phyloP scores from a whole-genome alignment of 1,139 yeast genomes.

The Suhomyces kunorum region DNA sequence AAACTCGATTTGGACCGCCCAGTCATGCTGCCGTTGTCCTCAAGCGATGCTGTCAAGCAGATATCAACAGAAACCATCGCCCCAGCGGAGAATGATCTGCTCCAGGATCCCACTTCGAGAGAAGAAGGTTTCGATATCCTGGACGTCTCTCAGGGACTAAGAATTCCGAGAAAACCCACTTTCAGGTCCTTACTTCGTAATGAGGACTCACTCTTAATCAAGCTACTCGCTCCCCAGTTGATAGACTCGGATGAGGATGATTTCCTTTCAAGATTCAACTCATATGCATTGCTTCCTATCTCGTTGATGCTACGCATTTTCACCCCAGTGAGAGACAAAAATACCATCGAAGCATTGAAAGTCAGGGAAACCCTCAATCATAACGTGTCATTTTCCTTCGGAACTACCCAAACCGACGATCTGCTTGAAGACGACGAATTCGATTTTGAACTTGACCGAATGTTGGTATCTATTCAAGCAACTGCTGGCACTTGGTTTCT shows the following conservation, averaged over 20 bases:
- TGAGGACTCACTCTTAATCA: slow-evolving; percentile 4
- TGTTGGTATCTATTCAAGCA: slow-evolving; percentile 23
- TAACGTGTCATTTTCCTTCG: neutral
- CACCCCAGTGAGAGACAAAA: slow-evolving; percentile 46
- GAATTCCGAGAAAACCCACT: neutral
- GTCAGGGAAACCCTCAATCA: slow-evolving; percentile 5
- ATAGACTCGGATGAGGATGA: slow-evolving; percentile 12
- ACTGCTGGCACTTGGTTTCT: slow-evolving; percentile 23
- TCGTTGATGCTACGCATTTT: slow-evolving; percentile 46
- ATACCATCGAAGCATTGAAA: slow-evolving; percentile 11
- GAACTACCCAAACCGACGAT: neutral
- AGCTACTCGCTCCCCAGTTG: slow-evolving; percentile 18
- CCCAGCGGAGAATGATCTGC: neutral
- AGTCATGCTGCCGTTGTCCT: neutral
- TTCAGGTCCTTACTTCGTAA: neutral
- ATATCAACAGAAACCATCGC: neutral
- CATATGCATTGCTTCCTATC: slow-evolving; percentile 44
- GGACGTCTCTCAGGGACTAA: neutral
- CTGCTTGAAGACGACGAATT: slow-evolving; percentile 15
- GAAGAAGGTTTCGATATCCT: too few species aligned
- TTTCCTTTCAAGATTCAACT: slow-evolving; percentile 21
- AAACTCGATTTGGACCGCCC: slow-evolving; percentile 8
- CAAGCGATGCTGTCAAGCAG: neutral
- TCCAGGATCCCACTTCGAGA: too few species aligned
- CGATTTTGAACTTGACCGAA: slow-evolving; percentile 22